Percentiles rank a stretch among this genome's conserved stretches.
Conservation (phyloP, 441 rosid species). For the Jatropha podagrica region DNA sequence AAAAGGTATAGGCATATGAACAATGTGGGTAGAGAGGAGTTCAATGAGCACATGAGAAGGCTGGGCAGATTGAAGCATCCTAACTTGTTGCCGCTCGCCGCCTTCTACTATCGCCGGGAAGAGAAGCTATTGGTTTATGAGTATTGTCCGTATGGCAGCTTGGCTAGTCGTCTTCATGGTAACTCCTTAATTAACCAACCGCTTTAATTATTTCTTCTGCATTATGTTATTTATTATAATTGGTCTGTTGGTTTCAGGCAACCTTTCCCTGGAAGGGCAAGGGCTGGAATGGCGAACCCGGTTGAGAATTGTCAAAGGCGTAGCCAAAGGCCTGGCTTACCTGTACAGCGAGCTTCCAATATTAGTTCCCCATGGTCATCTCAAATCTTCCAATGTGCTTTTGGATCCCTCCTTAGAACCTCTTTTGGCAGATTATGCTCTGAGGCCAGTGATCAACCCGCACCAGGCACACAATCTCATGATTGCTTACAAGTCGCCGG, state of each 20-base stretch:
- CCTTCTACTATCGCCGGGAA: slow-evolving; percentile 84
- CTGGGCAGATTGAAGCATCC: slow-evolving; percentile 73
- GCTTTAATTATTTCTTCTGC: background rate
- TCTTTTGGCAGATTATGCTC: slow-evolving; percentile 63
- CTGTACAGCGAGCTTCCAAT: slow-evolving; percentile 70
- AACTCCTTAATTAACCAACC: background rate
- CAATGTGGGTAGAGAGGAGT: slow-evolving; percentile 73
- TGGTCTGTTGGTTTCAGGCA: slow-evolving; percentile 37
- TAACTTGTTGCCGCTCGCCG: slow-evolving; percentile 62
- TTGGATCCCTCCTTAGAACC: slow-evolving; percentile 60
- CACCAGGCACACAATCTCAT: slow-evolving; percentile 62
- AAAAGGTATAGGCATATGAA: slow-evolving; percentile 91
- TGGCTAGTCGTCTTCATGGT: slow-evolving; percentile 89
- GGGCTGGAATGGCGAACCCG: slow-evolving; percentile 75
- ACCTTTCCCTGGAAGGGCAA: slow-evolving; percentile 46
- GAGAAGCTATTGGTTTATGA: slow-evolving; percentile 86
- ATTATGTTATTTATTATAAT: too few species aligned
- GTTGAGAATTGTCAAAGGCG: slow-evolving; percentile 70
- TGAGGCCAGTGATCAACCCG: slow-evolving; percentile 69
- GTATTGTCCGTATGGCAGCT: slow-evolving; percentile 61
- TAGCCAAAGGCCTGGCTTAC: slow-evolving; percentile 65
- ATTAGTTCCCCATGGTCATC: slow-evolving; percentile 79
- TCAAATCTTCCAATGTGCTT: slow-evolving; percentile 91
- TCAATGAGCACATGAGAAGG: slow-evolving; percentile 77
- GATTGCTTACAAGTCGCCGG: slow-evolving; percentile 85